Evolutionary conservation across 768 basidiomycete species (phyloP), one percentile per base, ranked within the genome.

Genomic region (Crucibulum laeve): DNA sequence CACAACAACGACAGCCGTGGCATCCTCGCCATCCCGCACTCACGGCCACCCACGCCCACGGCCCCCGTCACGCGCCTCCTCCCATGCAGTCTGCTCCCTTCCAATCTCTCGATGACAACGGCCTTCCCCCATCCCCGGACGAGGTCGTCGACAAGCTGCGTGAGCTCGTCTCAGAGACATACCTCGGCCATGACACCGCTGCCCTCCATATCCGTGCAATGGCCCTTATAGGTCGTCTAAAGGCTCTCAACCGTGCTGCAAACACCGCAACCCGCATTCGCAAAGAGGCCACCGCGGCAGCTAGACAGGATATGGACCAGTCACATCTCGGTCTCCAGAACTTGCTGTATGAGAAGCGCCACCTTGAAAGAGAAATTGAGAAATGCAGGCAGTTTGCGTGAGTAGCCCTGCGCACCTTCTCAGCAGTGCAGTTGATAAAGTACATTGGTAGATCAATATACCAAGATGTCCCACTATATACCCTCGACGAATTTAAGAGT

Each of bases 321-420:
- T 84, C 88, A 0, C 82, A 91, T 61, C 79, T 94, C 28, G 81
- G 82, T 17, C 76, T 90, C 23, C 90, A 94, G 64, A 94, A 94
- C 51, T 69, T 92, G 25, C 73, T 87, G 38, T 94, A 93, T 53
- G 91, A 94, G 64, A 90, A 88, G 58, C 76, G 89, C 21, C 90
- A 94, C 56, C 78, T 94, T 4, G 89, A 92, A 61, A 76, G 88
- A 44, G 91, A 94, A 67, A 94, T 94, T 25, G 87, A 90, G 54
- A 91, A 92, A 59, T 94, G 91, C 64, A 79, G 88, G 38, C 90
- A 93, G 58, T 94, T 91, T 57, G 88, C 87, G 90, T 92, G 18
- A 14, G 35, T 36, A 10, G 13, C 35, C 35, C 17, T 36, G 8
- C 19, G 35, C 35, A 36, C 11, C n/a, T n/a, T n/a, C n/a, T n/a